Base-by-base conservation (phyloP, 2,329 filamentous ascomycete genomes). In the Acephala macrosclerotiorum region DNA sequence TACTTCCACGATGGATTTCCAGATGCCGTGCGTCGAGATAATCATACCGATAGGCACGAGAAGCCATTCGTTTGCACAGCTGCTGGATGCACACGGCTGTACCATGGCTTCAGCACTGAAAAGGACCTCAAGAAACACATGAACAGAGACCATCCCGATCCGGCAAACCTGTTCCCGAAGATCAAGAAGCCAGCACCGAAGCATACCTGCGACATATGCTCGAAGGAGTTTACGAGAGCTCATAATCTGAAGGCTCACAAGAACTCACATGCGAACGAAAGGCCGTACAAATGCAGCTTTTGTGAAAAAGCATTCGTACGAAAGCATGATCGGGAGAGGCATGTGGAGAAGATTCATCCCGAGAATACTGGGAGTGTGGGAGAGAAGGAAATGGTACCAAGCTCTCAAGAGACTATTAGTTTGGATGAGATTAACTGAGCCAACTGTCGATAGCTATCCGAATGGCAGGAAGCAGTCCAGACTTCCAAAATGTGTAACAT, bases 1-100 rank as follows among this genome's bases (percentile, higher is more conserved):
- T 80, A 78, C 67, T 82, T 81, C 64, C 75, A 78, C 33, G 73
- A 80, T 58, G 80, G 80, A 0, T 82, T 82, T 66, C 61, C 68
- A 3, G 75, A 76, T 35, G 62, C 58, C 0, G 66, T 67, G 55
- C 59, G 67, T 18, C 71, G 77, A n/a, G 75, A 81, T 6, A 51
- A 73, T 9, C 80, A 82, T 63, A 60, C 78, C 38, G 69, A 72
- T 26, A 68, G 75, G 2, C 80, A 82, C 60, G 71, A 76, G 2
- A 74, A 77, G 7, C 79, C 79, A 0, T 80, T 74, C 58, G 71
- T 72, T 14, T 81, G 80, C 65, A 70, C 73, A 4, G 69, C 73
- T 7, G 20, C 70, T 51, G 69, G 79, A 9, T 80, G 79, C 42
- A 64, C 71, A 0, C 71, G 70, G 1, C 66, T 65, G 12, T 72